phyloP scores from a whole-genome alignment of 106 monocot species.

The Amphibolis antarctica region DNA sequence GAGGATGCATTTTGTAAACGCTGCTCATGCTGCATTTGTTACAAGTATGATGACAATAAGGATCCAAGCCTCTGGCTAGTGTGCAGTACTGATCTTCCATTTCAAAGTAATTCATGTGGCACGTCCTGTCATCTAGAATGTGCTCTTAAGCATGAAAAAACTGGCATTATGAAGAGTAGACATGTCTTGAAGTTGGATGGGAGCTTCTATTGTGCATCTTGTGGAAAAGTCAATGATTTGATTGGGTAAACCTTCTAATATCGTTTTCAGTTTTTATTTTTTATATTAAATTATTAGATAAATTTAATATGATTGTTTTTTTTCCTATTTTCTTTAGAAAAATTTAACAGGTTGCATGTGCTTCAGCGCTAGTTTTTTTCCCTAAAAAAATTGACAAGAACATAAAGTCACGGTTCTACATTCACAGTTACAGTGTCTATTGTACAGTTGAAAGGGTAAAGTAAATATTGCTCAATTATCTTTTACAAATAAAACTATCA shows the following conservation, averaged over 20 bases:
- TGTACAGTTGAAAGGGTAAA: too few relatives aligned
- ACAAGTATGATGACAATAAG: slow-evolving; percentile 72
- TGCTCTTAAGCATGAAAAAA: slow-evolving; percentile 46
- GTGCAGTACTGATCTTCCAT: slow-evolving; percentile 42
- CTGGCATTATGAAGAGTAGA: slow-evolving; percentile 32
- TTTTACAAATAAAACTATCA: too few relatives aligned
- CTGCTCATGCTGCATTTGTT: slow-evolving; percentile 74
- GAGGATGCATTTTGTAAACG: slow-evolving; percentile 56
- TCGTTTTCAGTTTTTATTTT: too few relatives aligned
- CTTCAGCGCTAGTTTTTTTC: too few relatives aligned
- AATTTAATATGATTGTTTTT: too few relatives aligned
- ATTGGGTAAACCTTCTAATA: slow-evolving; percentile 11
- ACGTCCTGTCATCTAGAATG: slow-evolving; percentile 80
- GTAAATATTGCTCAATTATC: too few relatives aligned
- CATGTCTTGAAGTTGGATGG: slow-evolving; percentile 39
- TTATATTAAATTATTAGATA: too few relatives aligned
- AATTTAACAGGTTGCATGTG: too few relatives aligned
- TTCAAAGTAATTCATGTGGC: slow-evolving; percentile 42
- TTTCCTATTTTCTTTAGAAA: too few relatives aligned
- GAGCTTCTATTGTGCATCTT: slow-evolving; percentile 49
- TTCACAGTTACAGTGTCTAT: too few relatives aligned
- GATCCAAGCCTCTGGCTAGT: slow-evolving; percentile 85
- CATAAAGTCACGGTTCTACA: too few relatives aligned
- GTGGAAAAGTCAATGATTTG: slow-evolving; percentile 50
- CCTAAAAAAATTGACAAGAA: too few relatives aligned